phyloP scores from a whole-genome alignment of 345 rosid species.

The Euphorbia tirucalli region DNA sequence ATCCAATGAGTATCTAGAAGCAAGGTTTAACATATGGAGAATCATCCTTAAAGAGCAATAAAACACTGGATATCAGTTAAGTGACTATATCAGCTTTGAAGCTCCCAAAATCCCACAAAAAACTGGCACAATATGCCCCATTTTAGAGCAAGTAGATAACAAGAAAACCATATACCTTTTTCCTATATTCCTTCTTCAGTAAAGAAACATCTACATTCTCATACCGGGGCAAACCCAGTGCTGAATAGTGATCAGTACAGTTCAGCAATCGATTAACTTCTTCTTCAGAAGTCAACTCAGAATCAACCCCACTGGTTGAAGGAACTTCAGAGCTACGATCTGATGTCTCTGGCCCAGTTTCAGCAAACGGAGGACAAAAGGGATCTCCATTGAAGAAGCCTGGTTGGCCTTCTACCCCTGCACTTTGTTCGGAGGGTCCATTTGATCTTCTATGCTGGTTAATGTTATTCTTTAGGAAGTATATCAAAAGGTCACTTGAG shows the following conservation, averaged over 20 bases:
- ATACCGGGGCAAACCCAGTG: slow-evolving; percentile 62
- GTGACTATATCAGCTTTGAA: background rate
- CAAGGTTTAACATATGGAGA: background rate
- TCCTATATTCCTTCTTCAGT: slow-evolving; percentile 87
- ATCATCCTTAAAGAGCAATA: background rate
- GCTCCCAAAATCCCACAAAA: background rate
- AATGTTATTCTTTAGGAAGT: slow-evolving; percentile 62
- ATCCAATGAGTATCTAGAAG: background rate
- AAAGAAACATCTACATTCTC: slow-evolving; percentile 63
- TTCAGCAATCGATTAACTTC: slow-evolving; percentile 79
- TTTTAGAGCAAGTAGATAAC: slow-evolving; percentile 8
- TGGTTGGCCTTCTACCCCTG: slow-evolving; percentile 45
- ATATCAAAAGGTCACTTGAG: slow-evolving; percentile 82
- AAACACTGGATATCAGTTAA: background rate
- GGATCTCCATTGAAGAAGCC: slow-evolving; percentile 45
- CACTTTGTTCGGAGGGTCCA: slow-evolving; percentile 39
- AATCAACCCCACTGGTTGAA: slow-evolving; percentile 81
- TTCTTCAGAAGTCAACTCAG: slow-evolving; percentile 86
- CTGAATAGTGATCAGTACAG: slow-evolving; percentile 83
- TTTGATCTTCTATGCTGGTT: slow-evolving; percentile 48
- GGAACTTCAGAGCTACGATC: slow-evolving; percentile 75
- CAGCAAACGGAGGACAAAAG: slow-evolving; percentile 52
- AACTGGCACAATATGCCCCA: background rate
- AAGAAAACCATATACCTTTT: slow-evolving; percentile 56
- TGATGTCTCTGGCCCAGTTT: slow-evolving; percentile 56